phyloP scores from a whole-genome alignment of 202 grass and related monocot genomes.

The Eragrostis tef region DNA sequence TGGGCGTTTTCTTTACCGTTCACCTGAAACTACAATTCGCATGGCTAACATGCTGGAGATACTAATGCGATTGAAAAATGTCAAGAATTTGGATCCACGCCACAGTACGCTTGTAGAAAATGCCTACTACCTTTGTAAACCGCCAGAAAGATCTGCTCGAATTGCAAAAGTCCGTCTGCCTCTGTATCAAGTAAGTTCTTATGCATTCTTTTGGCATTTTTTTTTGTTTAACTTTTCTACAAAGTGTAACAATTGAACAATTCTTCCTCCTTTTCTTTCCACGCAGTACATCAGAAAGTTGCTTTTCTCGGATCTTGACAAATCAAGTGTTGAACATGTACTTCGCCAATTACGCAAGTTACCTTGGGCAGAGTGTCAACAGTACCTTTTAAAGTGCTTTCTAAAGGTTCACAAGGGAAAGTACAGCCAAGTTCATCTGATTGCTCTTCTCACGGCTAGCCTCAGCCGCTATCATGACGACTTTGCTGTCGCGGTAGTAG shows the following conservation, averaged over 20 bases:
- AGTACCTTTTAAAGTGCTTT: slow-evolving; percentile 92
- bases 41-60: slow-evolving; percentile 96
- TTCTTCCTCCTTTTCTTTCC: slow-evolving; percentile 14
- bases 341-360: slow-evolving; percentile 91
- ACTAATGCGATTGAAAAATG: slow-evolving; percentile 93
- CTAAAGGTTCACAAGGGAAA: slow-evolving; percentile 99
- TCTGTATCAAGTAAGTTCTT: slow-evolving; percentile 77
- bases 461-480: slow-evolving; percentile 87
- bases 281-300: slow-evolving; percentile 95
- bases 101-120: slow-evolving; percentile 98
- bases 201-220: slow-evolving; percentile 37
- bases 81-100: slow-evolving; percentile 89
- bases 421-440: slow-evolving; percentile 88
- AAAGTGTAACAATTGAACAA: slow-evolving; percentile 32
- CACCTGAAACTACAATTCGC: slow-evolving; percentile 91
- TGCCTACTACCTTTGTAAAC: slow-evolving; percentile 98
- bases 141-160: slow-evolving; percentile 87
- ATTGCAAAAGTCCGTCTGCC: slow-evolving; percentile 87
- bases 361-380: slow-evolving; percentile 92
- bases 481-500: slow-evolving; percentile 83
- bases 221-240: slow-evolving; percentile 1
- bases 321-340: slow-evolving; percentile 86
- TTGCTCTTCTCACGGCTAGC: slow-evolving; percentile 86
- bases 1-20: slow-evolving; percentile 88
- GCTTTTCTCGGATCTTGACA: slow-evolving; percentile 95